A percentile compares a stretch with the other conserved stretches of the same genome.
phyloP scores from a whole-genome alignment of 2,329 filamentous ascomycete species.

The Aspergillus alliaceus region DNA sequence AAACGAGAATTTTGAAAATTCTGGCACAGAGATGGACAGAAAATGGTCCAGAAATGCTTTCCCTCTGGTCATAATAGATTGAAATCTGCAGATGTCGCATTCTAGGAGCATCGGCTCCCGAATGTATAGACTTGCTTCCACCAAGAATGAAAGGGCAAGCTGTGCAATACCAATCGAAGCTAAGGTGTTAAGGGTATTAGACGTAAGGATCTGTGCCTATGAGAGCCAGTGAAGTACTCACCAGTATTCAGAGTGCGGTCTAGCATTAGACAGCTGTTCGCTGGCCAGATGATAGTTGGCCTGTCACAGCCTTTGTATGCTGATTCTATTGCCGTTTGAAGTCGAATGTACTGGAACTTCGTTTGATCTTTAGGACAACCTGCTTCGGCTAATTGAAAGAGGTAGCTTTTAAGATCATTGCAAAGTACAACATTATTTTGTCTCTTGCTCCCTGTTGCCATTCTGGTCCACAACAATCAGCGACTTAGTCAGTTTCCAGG shows the following conservation, averaged over 20 bases:
- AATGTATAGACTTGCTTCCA: neutral
- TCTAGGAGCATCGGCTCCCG: neutral
- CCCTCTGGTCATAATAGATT: neutral
- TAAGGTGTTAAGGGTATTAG: neutral
- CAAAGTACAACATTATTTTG: neutral
- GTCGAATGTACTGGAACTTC: neutral
- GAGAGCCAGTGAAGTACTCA: neutral
- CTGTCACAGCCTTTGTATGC: neutral
- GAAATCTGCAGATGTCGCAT: neutral
- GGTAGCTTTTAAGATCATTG: neutral
- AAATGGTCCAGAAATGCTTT: neutral
- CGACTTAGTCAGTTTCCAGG: no score
- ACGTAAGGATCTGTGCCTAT: neutral
- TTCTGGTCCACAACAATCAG: neutral
- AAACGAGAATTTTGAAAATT: neutral
- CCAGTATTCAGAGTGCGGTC: neutral
- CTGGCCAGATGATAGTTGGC: neutral
- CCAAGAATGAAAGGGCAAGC: neutral
- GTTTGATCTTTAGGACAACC: neutral
- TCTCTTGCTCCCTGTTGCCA: neutral
- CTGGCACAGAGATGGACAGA: neutral
- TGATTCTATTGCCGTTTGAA: neutral
- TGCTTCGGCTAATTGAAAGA: neutral
- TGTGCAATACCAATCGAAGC: neutral
- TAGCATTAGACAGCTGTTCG: neutral